These are phyloP conservation scores for Dactylellina drechsleri DNA, from an alignment of 2,329 filamentous ascomycete species.

Conservation along the genomic window DNA sequence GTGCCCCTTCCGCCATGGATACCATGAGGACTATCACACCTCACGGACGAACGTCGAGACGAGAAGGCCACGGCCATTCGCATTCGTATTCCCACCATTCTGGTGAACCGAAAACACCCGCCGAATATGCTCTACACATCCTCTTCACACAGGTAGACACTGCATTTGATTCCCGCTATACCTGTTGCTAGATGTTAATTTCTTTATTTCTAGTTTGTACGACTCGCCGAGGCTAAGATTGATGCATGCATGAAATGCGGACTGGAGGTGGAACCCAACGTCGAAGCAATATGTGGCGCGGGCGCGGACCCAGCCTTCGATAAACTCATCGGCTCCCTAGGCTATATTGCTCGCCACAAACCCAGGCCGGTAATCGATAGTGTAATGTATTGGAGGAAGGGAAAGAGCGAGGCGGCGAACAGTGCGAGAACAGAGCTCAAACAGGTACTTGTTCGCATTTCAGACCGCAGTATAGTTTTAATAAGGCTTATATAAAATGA, in stretches of 20 bases:
- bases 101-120: slow-evolving; percentile 81
- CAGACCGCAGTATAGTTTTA: not conserved
- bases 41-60: slow-evolving; percentile 56
- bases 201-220: slow-evolving; percentile 74
- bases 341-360: slow-evolving; percentile 92
- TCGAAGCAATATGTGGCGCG: slow-evolving; percentile 89
- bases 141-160: slow-evolving; percentile 83
- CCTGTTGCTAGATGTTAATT: slow-evolving; percentile 28
- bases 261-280: slow-evolving; percentile 80
- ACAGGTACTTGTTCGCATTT: slow-evolving; percentile 48
- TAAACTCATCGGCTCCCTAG: slow-evolving; percentile 86
- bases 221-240: slow-evolving; percentile 95
- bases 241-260: slow-evolving; percentile 79
- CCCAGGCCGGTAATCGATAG: slow-evolving; percentile 95
- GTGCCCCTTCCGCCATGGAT: slow-evolving; percentile 42
- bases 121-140: slow-evolving; percentile 95
- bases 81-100: slow-evolving; percentile 75
- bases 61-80: slow-evolving; percentile 67
- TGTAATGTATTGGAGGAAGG: slow-evolving; percentile 98
- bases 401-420: slow-evolving; percentile 87
- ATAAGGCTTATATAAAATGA: slow-evolving; percentile 2
- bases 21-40: slow-evolving; percentile 54
- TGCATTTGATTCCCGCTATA: slow-evolving; percentile 1
- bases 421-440: slow-evolving; percentile 67
- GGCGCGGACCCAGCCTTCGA: slow-evolving; percentile 90